A percentile compares a stretch with the other conserved stretches of the same genome.
phyloP scores from a whole-genome alignment of 2,329 filamentous ascomycete species.

The Pestalotiopsis fici region DNA sequence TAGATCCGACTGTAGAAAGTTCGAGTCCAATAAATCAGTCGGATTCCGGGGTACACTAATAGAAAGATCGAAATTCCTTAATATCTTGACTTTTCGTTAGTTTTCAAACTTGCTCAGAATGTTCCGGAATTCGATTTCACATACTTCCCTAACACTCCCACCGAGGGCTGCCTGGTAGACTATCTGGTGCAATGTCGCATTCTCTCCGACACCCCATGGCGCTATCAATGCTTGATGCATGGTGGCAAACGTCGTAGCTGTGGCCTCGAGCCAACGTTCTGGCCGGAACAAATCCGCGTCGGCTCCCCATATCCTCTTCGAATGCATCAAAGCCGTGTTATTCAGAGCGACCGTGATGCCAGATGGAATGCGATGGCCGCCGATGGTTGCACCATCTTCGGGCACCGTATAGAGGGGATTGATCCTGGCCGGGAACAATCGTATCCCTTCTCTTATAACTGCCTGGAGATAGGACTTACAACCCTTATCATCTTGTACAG shows the following conservation, averaged over 20 bases:
- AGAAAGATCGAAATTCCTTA: conserved; percentile 19
- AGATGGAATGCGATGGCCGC: conserved; percentile 34
- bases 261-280: conserved; percentile 42
- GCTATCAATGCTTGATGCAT: conserved; percentile 36
- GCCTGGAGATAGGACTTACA: conserved; percentile 35
- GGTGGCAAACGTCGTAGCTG: conserved; percentile 23
- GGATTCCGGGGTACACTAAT: conserved; percentile 16
- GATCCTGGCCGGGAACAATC: conserved; percentile 35
- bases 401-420: conserved; percentile 31
- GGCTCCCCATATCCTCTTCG: conserved; percentile 33
- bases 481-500: conserved; percentile 16
- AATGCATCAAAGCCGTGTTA: conserved; percentile 36
- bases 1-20: background rate
- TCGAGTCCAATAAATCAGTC: background rate
- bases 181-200: conserved; percentile 41
- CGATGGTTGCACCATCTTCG: conserved; percentile 23
- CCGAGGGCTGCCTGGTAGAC: conserved; percentile 41
- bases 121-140: background rate
- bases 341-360: conserved; percentile 40
- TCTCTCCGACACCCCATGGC: conserved; percentile 33
- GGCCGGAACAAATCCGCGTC: conserved; percentile 37
- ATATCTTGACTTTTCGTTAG: background rate
- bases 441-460: conserved; percentile 39
- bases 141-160: conserved; percentile 4
- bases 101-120: background rate